phyloP scores from a whole-genome alignment of 2,329 filamentous ascomycete species.

The Aspergillus neoniger region DNA sequence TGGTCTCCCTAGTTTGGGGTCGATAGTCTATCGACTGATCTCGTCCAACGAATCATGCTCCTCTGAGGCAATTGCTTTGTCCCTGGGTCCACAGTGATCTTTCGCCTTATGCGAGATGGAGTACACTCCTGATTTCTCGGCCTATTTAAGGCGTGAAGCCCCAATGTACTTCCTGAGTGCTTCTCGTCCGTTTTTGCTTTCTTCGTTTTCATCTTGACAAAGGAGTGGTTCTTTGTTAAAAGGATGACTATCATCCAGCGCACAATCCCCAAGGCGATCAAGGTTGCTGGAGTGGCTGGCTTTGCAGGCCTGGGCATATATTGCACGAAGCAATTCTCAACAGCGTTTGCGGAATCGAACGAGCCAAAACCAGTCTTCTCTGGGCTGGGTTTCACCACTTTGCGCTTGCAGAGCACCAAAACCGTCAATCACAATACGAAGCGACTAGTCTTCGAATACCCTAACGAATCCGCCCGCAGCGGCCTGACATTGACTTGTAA shows the following conservation, averaged over 20 bases:
- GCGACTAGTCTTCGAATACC: conserved; percentile 13
- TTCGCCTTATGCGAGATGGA: background rate
- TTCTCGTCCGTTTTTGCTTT: background rate
- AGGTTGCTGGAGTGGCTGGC: background rate
- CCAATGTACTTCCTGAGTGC: background rate
- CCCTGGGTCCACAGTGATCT: background rate
- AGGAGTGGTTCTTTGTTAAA: too few species aligned
- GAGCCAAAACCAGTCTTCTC: background rate
- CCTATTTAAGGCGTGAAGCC: background rate
- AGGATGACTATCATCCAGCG: background rate
- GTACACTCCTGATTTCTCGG: background rate
- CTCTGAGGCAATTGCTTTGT: background rate
- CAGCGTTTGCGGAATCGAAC: background rate
- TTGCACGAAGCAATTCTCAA: background rate
- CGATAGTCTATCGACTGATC: background rate
- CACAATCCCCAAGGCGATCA: background rate
- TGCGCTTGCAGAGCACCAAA: conserved; percentile 1
- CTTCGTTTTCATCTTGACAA: background rate
- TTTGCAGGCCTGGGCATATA: background rate
- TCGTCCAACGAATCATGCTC: background rate
- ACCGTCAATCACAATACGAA: conserved; percentile 17
- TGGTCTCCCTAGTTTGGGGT: background rate
- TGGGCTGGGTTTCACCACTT: background rate
- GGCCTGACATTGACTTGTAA: conserved; percentile 17
- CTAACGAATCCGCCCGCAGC: conserved; percentile 2